Percentiles rank a stretch among this genome's conserved stretches.
Evolutionary conservation across 1,139 yeast species (phyloP).

Genomic region (Candida frijolesensis): DNA sequence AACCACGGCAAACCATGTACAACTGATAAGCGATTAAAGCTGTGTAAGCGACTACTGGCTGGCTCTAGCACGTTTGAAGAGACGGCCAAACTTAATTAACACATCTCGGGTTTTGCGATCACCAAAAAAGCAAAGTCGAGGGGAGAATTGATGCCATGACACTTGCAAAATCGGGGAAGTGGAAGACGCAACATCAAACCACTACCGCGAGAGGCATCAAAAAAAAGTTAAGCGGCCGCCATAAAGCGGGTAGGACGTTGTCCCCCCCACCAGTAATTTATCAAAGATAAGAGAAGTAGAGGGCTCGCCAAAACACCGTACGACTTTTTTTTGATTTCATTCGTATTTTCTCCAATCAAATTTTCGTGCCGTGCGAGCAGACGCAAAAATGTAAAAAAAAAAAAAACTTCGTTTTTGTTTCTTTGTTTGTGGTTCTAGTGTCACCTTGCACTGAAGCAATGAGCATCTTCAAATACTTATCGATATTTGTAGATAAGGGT

Average conservation of each 20-base stretch:
- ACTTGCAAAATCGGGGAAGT: neutral
- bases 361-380: slow-evolving; percentile 4
- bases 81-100: no score
- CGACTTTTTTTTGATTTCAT: neutral
- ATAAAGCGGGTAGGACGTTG: neutral
- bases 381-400: neutral
- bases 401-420: neutral
- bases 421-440: neutral
- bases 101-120: no score
- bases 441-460: no score
- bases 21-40: neutral
- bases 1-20: neutral
- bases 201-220: neutral
- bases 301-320: neutral
- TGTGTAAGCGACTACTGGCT: no score
- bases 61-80: no score
- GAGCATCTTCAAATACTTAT: no score
- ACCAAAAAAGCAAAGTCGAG: neutral
- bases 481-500: no score
- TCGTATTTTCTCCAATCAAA: neutral
- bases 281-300: neutral
- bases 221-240: no score
- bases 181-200: neutral
- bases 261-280: neutral
- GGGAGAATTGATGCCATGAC: neutral